Conservation (phyloP, 257 asterid genomes). For the Nicotiana sylvestris region DNA sequence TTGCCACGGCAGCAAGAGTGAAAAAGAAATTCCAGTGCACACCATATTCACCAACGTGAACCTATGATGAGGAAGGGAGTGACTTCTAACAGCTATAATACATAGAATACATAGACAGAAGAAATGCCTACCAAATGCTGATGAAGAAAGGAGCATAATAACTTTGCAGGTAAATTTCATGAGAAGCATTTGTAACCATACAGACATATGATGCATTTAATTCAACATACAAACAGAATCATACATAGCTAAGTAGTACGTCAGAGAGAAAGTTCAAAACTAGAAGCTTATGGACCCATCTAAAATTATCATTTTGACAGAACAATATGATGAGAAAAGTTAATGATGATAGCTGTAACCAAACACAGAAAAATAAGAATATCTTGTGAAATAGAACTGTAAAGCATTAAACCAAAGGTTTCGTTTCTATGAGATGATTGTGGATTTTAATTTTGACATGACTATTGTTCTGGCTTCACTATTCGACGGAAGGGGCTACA, state of each 20-base stretch:
- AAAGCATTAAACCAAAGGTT: neutral
- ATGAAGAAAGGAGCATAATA: conserved; percentile 5
- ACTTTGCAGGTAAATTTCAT: conserved; percentile 5
- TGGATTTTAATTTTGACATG: neutral
- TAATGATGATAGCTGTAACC: neutral
- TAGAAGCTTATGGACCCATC: neutral
- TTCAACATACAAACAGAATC: neutral
- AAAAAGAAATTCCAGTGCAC: conserved; percentile 99
- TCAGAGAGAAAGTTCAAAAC: neutral
- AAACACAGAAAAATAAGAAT: conserved; percentile 1
- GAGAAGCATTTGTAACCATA: neutral
- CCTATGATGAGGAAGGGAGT: conserved; percentile 37
- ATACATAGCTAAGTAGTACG: neutral
- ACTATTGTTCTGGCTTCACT: neutral
- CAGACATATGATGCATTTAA: neutral
- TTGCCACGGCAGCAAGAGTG: conserved; percentile 89
- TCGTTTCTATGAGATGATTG: neutral
- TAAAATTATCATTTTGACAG: neutral
- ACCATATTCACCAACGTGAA: conserved; percentile 95
- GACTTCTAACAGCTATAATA: neutral
- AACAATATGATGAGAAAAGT: neutral
- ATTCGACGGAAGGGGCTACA: neutral
- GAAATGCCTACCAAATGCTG: conserved; percentile 8
- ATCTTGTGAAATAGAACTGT: neutral
- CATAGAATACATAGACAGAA: neutral